Evolutionary conservation across 768 basidiomycete species (phyloP).

Genomic region (Melanogaster broomeanus): DNA sequence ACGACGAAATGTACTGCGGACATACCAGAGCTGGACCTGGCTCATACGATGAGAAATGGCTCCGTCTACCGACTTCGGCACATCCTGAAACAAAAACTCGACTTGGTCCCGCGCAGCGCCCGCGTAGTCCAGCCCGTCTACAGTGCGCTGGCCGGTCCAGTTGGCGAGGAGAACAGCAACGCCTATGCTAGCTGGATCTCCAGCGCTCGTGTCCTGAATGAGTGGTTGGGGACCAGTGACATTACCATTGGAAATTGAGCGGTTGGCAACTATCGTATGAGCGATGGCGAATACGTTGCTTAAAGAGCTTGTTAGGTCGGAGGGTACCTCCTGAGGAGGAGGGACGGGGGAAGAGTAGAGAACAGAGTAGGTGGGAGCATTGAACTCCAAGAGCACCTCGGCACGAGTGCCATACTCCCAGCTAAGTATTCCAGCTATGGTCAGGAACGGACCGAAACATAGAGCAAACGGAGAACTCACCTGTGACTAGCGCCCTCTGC

Average conservation of each 20-base stretch:
- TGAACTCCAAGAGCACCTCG: constrained; percentile 51
- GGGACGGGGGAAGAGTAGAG: constrained; percentile 31
- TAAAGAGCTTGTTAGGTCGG: constrained; percentile 35
- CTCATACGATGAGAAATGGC: constrained; percentile 78
- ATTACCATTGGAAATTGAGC: constrained; percentile 43
- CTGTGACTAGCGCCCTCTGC: constrained; percentile 45
- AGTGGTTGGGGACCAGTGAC: constrained; percentile 58
- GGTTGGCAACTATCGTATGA: constrained; percentile 47
- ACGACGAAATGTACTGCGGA: neutral
- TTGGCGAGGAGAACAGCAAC: constrained; percentile 66
- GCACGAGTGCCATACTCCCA: constrained; percentile 58
- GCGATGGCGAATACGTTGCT: constrained; percentile 60
- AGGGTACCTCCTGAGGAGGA: constrained; percentile 26
- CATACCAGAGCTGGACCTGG: constrained; percentile 72
- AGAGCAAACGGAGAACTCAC: constrained; percentile 20
- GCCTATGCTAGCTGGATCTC: constrained; percentile 80
- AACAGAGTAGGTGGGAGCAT: constrained; percentile 48
- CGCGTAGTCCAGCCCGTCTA: constrained; percentile 54
- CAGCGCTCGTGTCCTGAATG: constrained; percentile 59
- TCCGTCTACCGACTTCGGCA: constrained; percentile 68
- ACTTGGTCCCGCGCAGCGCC: constrained; percentile 68
- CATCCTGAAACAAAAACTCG: constrained; percentile 55
- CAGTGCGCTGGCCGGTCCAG: constrained; percentile 42
- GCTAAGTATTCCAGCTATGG: constrained; percentile 27
- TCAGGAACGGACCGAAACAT: neutral